These are phyloP conservation scores for Arctium minus DNA, from an alignment of 129 eudicot genomes.

Conservation along the genomic window DNA sequence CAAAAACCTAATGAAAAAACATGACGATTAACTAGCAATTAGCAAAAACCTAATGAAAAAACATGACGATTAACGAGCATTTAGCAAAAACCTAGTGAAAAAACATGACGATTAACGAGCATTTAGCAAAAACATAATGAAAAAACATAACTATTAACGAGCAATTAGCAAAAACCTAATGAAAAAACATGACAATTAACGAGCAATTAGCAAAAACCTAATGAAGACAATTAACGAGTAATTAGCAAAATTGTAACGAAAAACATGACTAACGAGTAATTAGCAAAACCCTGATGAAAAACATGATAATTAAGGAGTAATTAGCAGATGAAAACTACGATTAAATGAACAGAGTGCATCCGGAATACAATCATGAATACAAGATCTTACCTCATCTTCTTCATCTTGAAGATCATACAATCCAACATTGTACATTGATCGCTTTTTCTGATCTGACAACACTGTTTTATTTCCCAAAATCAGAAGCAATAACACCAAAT, in stretches of 20 bases:
- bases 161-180: neutral
- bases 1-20: too few relatives aligned
- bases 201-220: conserved; percentile 69
- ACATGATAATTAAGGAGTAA: neutral
- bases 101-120: too few relatives aligned
- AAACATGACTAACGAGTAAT: neutral
- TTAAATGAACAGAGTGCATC: neutral
- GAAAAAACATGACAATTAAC: neutral
- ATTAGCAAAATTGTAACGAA: neutral
- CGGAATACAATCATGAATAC: neutral
- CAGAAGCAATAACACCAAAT: neutral
- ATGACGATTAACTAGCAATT: too few relatives aligned
- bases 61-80: too few relatives aligned
- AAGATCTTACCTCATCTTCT: conserved; percentile 59
- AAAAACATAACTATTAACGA: neutral
- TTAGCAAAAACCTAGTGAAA: too few relatives aligned
- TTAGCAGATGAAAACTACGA: conserved; percentile 1
- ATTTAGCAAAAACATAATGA: conserved; percentile 69
- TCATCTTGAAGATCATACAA: conserved; percentile 67
- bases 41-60: too few relatives aligned
- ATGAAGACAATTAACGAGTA: neutral
- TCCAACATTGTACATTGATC: conserved; percentile 69
- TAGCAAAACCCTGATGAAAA: neutral
- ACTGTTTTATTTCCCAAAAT: conserved; percentile 43
- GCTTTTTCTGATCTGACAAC: conserved; percentile 68